Conservation (phyloP, 495 filamentous ascomycete species). For the Usnea hakonensis region DNA sequence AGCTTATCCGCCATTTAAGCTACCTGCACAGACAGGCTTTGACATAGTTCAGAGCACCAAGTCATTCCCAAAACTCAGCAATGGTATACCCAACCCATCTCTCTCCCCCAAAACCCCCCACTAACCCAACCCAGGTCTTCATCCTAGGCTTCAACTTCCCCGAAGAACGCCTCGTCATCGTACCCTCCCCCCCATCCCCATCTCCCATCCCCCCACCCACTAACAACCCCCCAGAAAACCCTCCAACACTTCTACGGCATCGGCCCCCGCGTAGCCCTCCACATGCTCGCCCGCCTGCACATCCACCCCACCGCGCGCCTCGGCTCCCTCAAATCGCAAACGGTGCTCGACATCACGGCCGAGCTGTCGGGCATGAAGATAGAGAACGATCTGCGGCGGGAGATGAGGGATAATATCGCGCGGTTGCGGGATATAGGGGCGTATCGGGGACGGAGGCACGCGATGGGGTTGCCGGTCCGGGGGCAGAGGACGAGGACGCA, state of each 20-base stretch:
- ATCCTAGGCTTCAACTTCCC: constrained; percentile 80
- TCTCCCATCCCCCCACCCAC: constrained; percentile 8
- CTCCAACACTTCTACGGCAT: constrained; percentile 88
- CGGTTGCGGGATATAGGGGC: constrained; percentile 84
- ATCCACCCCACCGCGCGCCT: constrained; percentile 78
- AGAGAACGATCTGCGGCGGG: constrained; percentile 75
- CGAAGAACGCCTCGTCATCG: constrained; percentile 74
- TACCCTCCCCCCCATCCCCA: constrained; percentile 27
- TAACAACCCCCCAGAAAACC: constrained; percentile 52
- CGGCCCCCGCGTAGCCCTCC: constrained; percentile 58
- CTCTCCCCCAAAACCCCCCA: neutral
- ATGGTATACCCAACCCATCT: constrained; percentile 26
- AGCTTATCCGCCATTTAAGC: neutral
- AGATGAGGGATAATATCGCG: constrained; percentile 74
- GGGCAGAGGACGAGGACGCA: constrained; percentile 82
- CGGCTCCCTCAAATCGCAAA: constrained; percentile 59
- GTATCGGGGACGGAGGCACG: constrained; percentile 84
- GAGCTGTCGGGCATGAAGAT: constrained; percentile 88
- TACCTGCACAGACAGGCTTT: neutral
- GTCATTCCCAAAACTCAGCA: neutral
- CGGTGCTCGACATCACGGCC: constrained; percentile 68
- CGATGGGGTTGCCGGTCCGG: constrained; percentile 76
- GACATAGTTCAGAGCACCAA: neutral
- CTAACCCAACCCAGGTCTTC: constrained; percentile 51
- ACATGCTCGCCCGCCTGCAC: constrained; percentile 75